Percentiles rank a stretch among this genome's conserved stretches.
Evolutionary conservation across 805 yeast species (phyloP).

Genomic region (Yamadazyma scolyti): DNA sequence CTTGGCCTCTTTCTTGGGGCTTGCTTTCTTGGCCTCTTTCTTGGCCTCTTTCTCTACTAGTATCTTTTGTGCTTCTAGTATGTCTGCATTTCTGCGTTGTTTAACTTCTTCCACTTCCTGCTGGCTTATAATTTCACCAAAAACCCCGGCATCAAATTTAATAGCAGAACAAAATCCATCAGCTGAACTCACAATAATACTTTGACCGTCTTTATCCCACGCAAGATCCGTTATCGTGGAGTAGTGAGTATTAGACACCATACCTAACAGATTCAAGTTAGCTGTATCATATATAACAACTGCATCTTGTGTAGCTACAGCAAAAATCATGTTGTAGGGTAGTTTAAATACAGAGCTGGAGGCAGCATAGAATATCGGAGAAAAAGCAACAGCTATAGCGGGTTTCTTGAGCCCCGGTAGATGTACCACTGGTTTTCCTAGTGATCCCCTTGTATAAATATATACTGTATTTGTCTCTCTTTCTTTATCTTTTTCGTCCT

Average conservation of each 20-base stretch:
- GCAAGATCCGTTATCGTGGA: constrained; percentile 82
- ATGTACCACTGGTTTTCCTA: constrained; percentile 71
- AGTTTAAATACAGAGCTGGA: constrained; percentile 43
- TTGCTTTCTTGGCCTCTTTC: not conserved
- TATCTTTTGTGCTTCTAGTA: not conserved
- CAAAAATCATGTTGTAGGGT: constrained; percentile 81
- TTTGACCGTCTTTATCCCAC: constrained; percentile 78
- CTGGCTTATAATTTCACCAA: constrained; percentile 56
- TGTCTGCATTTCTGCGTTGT: no score
- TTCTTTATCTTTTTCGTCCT: constrained; percentile 12
- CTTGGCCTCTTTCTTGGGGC: not conserved
- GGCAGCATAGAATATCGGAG: constrained; percentile 54
- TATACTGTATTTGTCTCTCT: constrained; percentile 66
- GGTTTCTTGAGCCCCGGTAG: constrained; percentile 80
- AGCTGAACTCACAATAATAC: constrained; percentile 73
- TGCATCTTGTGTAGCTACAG: constrained; percentile 89
- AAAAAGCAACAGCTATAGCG: constrained; percentile 77
- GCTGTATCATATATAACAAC: constrained; percentile 82
- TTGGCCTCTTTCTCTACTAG: constrained; percentile 1
- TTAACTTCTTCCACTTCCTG: constrained; percentile 1
- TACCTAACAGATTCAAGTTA: constrained; percentile 61
- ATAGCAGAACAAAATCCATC: constrained; percentile 89
- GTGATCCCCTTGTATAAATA: constrained; percentile 68
- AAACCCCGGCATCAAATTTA: constrained; percentile 45
- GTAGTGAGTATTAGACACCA: constrained; percentile 78